These are phyloP conservation scores for Dendryphion nanum DNA, from an alignment of 2,329 filamentous ascomycete species.

Conservation along the genomic window DNA sequence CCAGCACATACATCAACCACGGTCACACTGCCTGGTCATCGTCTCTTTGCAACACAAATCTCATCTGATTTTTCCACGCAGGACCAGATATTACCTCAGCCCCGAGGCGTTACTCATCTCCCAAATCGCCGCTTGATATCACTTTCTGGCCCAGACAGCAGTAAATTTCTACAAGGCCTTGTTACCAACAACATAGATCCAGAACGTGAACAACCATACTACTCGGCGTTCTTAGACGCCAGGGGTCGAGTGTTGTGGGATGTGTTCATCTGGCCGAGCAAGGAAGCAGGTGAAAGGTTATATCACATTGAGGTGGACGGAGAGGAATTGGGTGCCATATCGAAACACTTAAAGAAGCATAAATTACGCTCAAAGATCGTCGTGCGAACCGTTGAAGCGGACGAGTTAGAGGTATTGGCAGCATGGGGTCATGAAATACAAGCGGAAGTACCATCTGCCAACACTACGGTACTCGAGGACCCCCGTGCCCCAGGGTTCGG, in stretches of 20 bases:
- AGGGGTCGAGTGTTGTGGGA: slow-evolving; percentile 80
- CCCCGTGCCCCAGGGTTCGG: slow-evolving; percentile 17
- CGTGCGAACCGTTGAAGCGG: slow-evolving; percentile 50
- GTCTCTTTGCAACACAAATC: too few species aligned
- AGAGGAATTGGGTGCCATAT: slow-evolving; percentile 59
- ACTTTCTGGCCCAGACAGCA: slow-evolving; percentile 74
- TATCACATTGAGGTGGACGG: slow-evolving; percentile 85
- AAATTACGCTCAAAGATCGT: slow-evolving; percentile 80
- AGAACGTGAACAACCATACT: slow-evolving; percentile 46
- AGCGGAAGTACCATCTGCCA: not conserved
- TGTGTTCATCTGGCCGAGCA: slow-evolving; percentile 72
- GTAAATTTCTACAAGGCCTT: slow-evolving; percentile 84
- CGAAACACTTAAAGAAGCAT: slow-evolving; percentile 77
- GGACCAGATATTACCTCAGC: too few species aligned
- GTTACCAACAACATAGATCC: slow-evolving; percentile 70
- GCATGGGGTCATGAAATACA: slow-evolving; percentile 57
- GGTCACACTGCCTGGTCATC: too few species aligned
- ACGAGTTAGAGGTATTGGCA: slow-evolving; percentile 69
- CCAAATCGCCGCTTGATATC: slow-evolving; percentile 76
- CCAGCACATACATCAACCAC: too few species aligned
- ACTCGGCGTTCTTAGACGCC: slow-evolving; percentile 82
- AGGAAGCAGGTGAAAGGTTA: slow-evolving; percentile 33
- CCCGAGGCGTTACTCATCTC: too few species aligned
- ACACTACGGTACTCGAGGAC: slow-evolving; percentile 15
- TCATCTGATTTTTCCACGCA: too few species aligned